phyloP scores from a whole-genome alignment of 768 basidiomycete genomes.

The Cytidiella melzeri region DNA sequence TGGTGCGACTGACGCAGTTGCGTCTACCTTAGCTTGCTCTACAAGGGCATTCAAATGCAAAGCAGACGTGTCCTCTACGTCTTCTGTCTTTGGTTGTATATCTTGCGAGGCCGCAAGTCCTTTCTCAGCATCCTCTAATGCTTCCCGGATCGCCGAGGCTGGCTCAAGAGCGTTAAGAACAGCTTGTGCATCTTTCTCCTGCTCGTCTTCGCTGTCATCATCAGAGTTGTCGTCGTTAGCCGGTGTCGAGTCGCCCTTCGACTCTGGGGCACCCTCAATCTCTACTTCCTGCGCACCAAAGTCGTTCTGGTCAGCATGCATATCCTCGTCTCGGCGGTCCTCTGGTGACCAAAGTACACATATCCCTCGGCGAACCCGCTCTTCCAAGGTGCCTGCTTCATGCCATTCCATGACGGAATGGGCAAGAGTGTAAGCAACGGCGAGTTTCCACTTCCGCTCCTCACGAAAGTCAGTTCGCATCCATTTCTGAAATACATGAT shows the following conservation, averaged over 20 bases:
- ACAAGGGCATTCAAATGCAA: constrained; percentile 20
- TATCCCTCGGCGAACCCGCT: constrained; percentile 59
- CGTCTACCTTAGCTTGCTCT: constrained; percentile 27
- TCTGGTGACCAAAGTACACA: constrained; percentile 55
- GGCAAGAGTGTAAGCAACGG: constrained; percentile 76
- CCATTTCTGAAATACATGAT: constrained; percentile 68
- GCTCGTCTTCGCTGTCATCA: constrained; percentile 54
- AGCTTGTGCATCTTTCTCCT: constrained; percentile 47
- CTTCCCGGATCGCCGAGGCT: constrained; percentile 48
- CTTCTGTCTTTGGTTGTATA: constrained; percentile 42
- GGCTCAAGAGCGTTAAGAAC: constrained; percentile 59
- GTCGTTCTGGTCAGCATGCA: constrained; percentile 17
- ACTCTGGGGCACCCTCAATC: constrained; percentile 16
- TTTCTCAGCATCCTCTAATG: constrained; percentile 37
- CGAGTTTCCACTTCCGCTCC: constrained; percentile 89
- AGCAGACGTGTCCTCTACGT: constrained; percentile 50
- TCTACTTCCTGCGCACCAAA: constrained; percentile 15
- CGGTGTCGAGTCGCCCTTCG: constrained; percentile 21
- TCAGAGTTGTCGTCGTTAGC: constrained; percentile 51
- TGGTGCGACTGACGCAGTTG: background rate
- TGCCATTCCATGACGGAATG: constrained; percentile 88
- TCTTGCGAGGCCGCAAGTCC: constrained; percentile 21
- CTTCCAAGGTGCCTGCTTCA: constrained; percentile 55
- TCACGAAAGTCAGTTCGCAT: constrained; percentile 93
- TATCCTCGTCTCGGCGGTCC: constrained; percentile 31